phyloP scores from a whole-genome alignment of 441 rosid species.

The Aquilaria agallochum region DNA sequence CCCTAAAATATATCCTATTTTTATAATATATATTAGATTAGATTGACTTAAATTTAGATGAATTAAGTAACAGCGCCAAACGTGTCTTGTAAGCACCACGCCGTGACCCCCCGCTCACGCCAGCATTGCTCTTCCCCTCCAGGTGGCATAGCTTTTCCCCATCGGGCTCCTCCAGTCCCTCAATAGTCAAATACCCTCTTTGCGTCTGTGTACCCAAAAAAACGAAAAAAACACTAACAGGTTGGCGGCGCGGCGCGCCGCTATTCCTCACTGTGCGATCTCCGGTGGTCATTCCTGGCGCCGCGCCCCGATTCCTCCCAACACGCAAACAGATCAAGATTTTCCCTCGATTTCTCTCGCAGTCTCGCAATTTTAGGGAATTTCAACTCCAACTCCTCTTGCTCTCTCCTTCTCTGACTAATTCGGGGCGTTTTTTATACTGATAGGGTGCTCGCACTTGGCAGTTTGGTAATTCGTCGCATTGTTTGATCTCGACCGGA shows the following conservation, averaged over 20 bases:
- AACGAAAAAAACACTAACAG: background rate
- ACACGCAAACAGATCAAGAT: constrained; percentile 4
- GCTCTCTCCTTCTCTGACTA: background rate
- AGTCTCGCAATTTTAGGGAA: background rate
- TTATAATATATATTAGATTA: too few relatives aligned
- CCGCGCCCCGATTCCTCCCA: background rate
- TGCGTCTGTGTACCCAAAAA: background rate
- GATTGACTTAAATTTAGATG: too few relatives aligned
- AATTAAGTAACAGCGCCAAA: too few relatives aligned
- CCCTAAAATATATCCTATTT: too few relatives aligned
- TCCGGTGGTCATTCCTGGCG: constrained; percentile 25
- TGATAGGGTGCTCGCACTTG: constrained; percentile 1
- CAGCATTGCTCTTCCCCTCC: too few relatives aligned
- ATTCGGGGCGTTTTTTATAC: background rate
- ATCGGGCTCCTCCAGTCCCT: too few relatives aligned
- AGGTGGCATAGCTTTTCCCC: too few relatives aligned
- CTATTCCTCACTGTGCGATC: constrained; percentile 28
- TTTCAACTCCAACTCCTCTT: background rate
- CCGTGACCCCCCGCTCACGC: too few relatives aligned
- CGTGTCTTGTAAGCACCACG: too few relatives aligned
- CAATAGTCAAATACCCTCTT: too few relatives aligned
- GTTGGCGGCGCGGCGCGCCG: too few relatives aligned
- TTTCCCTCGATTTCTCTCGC: background rate
- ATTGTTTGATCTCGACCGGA: constrained; percentile 9
- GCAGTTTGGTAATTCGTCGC: constrained; percentile 10